Percentiles rank a stretch among this genome's conserved stretches.
Evolutionary conservation across 331 rosid genomes (phyloP).

Genomic region (Quercus phellos): DNA sequence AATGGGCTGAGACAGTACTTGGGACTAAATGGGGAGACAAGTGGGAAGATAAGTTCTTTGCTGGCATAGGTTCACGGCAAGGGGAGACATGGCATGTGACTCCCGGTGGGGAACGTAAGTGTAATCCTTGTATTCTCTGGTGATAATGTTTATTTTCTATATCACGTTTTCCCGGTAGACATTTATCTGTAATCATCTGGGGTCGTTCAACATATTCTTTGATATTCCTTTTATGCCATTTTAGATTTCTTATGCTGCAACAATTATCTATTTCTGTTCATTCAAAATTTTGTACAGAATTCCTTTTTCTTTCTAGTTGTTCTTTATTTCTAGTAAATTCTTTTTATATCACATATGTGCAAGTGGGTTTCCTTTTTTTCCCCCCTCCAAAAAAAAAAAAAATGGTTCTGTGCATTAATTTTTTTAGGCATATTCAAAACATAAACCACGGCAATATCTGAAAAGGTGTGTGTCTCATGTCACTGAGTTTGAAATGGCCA

Average conservation of each 20-base stretch:
- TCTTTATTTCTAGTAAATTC: background rate
- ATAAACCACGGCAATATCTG: too few relatives aligned
- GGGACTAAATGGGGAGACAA: conserved; percentile 99
- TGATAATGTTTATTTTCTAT: conserved; percentile 1
- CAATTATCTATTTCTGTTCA: background rate
- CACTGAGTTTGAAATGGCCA: too few relatives aligned
- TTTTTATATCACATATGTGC: background rate
- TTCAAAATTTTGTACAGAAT: background rate
- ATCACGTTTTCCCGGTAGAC: background rate
- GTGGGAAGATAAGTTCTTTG: conserved; percentile 96
- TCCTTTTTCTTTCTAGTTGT: background rate
- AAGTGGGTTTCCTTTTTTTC: background rate
- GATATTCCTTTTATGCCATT: background rate
- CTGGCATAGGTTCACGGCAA: conserved; percentile 90
- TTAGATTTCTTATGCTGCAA: conserved; percentile 10
- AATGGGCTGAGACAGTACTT: conserved; percentile 95
- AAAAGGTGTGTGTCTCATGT: too few relatives aligned
- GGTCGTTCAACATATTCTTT: background rate
- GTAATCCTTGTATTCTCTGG: conserved; percentile 1
- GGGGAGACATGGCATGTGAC: conserved; percentile 99
- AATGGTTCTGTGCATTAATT: too few relatives aligned
- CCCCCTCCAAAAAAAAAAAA: too few relatives aligned
- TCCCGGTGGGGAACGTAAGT: conserved; percentile 82
- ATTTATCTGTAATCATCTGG: background rate
- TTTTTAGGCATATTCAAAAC: too few relatives aligned